Evolutionary conservation across 1,139 yeast species (phyloP), one percentile per base, ranked within the genome.

Genomic region (Lodderomyces jiufengensis): DNA sequence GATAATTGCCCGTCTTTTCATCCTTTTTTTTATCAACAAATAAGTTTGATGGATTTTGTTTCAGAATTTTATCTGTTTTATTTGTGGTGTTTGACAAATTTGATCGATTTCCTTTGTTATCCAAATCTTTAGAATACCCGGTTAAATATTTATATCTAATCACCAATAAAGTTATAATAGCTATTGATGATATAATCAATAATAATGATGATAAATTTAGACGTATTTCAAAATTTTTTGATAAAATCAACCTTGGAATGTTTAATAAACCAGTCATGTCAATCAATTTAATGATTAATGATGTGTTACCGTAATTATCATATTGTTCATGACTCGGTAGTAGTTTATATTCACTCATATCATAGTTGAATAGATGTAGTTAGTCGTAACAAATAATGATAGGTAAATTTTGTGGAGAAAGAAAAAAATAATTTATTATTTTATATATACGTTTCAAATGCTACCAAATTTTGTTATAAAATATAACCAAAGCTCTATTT

Each of bases 1-100:
- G 64, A 53, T 88, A 90, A 43, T 68, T 68, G 2, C 61, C 42
- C 10, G 55, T 32, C 13, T 47, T 18, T 55, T 42, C 27, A 45
- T 47, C 27, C 50, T 48, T 29, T 48, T 52, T 15, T 57, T 47
- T 43, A 49, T 57, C 44, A 29, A 57, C 65, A 25, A 61, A 48
- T 36, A 33, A 10, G 31, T 34, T 43, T 6, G 42, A 24, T n/a
- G 42, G 28, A 11, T 22, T 11, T 13, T 32, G 11, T 18, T 24
- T 23, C 15, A 21, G 35, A 9, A 21, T 29, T 29, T 25, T 33
- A 15, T 28, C 11, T 9, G 13, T 7, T 9, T 16, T 2, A 15
- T 26, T 25, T 44, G 35, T 5, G 61, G 34, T 13, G 13, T 24
- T 29, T 14, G 15, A 6, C 22, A 22, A 13, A 9, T 14, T 28